These are phyloP conservation scores for Aurifilum marmelostoma DNA, from an alignment of 2,329 filamentous ascomycete species.

Conservation along the genomic window DNA sequence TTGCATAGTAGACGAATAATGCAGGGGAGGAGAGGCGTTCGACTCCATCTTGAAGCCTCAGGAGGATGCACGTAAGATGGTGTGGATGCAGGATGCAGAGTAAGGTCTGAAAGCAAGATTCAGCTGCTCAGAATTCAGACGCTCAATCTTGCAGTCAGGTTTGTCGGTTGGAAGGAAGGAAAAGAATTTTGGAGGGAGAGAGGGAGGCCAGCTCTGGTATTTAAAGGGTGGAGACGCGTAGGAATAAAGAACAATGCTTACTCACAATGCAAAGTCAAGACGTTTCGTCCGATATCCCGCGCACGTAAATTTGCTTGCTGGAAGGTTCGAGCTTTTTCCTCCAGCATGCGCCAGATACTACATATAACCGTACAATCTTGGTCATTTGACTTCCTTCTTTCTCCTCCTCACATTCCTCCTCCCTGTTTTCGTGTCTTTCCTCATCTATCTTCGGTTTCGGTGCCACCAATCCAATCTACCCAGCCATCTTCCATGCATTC, in stretches of 20 bases:
- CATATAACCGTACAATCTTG: not conserved
- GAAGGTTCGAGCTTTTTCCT: not conserved
- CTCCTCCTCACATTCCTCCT: not conserved
- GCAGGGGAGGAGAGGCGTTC: not conserved
- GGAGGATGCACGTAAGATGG: not conserved
- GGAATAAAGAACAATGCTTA: not conserved
- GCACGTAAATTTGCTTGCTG: not conserved
- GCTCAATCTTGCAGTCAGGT: not conserved
- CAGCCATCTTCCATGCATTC: no score
- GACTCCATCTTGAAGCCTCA: not conserved
- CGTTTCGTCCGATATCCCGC: not conserved
- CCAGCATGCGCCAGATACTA: not conserved
- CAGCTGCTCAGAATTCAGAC: not conserved
- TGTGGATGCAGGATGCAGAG: not conserved
- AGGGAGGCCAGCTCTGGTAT: not conserved
- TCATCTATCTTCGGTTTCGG: not conserved
- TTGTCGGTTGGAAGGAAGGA: not conserved
- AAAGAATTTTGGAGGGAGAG: not conserved
- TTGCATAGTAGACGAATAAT: not conserved
- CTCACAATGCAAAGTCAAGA: not conserved
- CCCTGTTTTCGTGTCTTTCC: not conserved
- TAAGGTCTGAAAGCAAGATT: not conserved
- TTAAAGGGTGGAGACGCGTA: not conserved
- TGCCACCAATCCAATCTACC: no score
- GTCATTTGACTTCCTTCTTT: not conserved